Evolutionary conservation across 176 grass and related monocot genomes (phyloP).

Genomic region (Secale cereale): DNA sequence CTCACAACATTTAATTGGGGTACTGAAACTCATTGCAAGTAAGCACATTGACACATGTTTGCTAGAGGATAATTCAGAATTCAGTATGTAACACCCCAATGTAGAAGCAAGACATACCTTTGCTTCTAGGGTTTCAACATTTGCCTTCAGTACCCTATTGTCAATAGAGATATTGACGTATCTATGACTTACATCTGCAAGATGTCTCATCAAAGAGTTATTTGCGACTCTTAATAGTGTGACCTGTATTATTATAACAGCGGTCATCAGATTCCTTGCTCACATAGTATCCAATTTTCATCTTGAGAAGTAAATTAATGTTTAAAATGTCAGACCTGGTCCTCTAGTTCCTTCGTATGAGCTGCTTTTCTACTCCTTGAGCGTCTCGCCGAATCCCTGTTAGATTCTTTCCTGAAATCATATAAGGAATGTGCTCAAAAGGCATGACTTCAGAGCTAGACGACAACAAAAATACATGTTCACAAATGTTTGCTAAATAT

Average conservation of each 20-base stretch:
- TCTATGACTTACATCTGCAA: slow-evolving; percentile 52
- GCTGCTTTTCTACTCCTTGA: slow-evolving; percentile 85
- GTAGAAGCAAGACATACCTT: slow-evolving; percentile 41
- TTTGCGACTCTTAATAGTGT: slow-evolving; percentile 59
- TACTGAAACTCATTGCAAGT: background rate
- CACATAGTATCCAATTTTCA: background rate
- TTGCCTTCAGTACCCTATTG: slow-evolving; percentile 58
- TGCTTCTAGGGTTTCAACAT: slow-evolving; percentile 54
- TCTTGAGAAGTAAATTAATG: background rate
- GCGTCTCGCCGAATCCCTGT: slow-evolving; percentile 74
- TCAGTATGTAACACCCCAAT: background rate
- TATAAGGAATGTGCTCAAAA: background rate
- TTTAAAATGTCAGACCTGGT: slow-evolving; percentile 35
- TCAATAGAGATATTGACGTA: slow-evolving; percentile 43
- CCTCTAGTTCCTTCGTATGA: slow-evolving; percentile 71
- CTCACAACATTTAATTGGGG: background rate
- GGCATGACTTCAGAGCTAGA: background rate
- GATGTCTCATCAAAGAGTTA: slow-evolving; percentile 48
- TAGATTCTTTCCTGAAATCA: slow-evolving; percentile 70
- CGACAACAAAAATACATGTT: background rate
- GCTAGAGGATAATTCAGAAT: background rate
- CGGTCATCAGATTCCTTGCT: background rate
- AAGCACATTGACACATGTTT: background rate
- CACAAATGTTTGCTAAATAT: background rate
- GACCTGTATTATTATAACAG: slow-evolving; percentile 30